Evolutionary conservation across 768 basidiomycete genomes (phyloP).

Genomic region (Boletellus emodensis): DNA sequence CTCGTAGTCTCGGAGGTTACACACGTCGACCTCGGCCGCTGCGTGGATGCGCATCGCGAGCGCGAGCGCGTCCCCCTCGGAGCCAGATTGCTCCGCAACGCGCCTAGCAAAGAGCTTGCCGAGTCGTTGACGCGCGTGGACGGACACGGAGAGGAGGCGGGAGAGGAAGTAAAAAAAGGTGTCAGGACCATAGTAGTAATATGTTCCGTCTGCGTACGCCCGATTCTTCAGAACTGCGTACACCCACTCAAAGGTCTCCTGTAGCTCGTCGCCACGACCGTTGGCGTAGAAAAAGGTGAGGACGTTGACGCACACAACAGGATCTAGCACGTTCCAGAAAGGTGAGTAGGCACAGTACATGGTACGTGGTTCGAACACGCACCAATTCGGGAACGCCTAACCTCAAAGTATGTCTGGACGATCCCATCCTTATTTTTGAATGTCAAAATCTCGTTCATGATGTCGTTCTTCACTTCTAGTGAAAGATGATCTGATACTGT

Average conservation of each 20-base stretch:
- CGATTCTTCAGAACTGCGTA: conserved; percentile 18
- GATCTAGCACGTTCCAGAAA: conserved; percentile 1
- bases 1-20: conserved; percentile 16
- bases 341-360: neutral
- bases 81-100: conserved; percentile 12
- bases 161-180: conserved; percentile 21
- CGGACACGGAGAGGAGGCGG: conserved; percentile 15
- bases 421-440: conserved; percentile 17
- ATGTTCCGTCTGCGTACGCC: conserved; percentile 17
- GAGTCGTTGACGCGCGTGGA: conserved; percentile 13
- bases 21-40: conserved; percentile 7
- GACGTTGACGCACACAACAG: conserved; percentile 17
- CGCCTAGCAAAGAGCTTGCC: conserved; percentile 14
- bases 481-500: conserved; percentile 13
- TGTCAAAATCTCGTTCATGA: conserved; percentile 19
- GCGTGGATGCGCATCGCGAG: conserved; percentile 20
- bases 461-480: conserved; percentile 15
- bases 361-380: neutral
- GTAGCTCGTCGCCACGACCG: conserved; percentile 14
- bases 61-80: conserved; percentile 16
- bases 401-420: conserved; percentile 19
- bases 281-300: conserved; percentile 21
- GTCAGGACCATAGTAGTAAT: conserved; percentile 18
- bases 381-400: conserved; percentile 20
- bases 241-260: conserved; percentile 21